Base-by-base conservation (phyloP, 805 yeast species). In the Candida boleticola region DNA sequence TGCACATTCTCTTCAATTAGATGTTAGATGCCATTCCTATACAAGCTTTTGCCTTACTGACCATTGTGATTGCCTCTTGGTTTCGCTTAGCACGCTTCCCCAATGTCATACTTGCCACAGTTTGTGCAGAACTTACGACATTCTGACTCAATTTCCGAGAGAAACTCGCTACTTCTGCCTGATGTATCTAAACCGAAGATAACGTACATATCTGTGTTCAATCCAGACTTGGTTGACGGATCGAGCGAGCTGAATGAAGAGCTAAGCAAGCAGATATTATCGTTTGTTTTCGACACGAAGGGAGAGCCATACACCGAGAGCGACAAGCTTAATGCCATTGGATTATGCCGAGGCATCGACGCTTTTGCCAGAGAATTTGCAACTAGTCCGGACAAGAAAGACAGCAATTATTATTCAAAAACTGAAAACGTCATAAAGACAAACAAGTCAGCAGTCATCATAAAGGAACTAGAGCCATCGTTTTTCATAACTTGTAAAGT, bases 341-440 rank as follows among this genome's bases (percentile, higher is more conserved):
- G 75, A 0, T 45, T 70, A 14, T 50, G 67, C 7, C 58, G 68
- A 35, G 74, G 74, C 3, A 55, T 67, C 2, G 57, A 54, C 34
- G 58, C 67, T 19, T 53, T 70, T 36, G 56, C 58, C 6, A 39
- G 45, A 3, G 61, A 55, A 26, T 66, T 68, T 42, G 49, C 47
- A 14, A 16, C 38, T 0, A 19, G 13, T 10, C 7, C 23, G 22
- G 41, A 17, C 21, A 39, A 16, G 29, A 32, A 3, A 7, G 7
- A 7, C 10, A 11, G 27, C 7, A 11, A 11, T 11, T 30, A 38
- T 13, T 14, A 22, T 10, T 17, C 38, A 3, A 36, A 42, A 10
- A 43, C 41, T 22, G 51, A 54, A 3, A 48, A 49, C n/a, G 51
- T 59, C 3, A 59, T 68, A 5, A 53, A 54, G 34, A 46, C 63